Evolutionary conservation across 2,329 filamentous ascomycete genomes (phyloP).

Genomic region (Parastagonospora nodorum): DNA sequence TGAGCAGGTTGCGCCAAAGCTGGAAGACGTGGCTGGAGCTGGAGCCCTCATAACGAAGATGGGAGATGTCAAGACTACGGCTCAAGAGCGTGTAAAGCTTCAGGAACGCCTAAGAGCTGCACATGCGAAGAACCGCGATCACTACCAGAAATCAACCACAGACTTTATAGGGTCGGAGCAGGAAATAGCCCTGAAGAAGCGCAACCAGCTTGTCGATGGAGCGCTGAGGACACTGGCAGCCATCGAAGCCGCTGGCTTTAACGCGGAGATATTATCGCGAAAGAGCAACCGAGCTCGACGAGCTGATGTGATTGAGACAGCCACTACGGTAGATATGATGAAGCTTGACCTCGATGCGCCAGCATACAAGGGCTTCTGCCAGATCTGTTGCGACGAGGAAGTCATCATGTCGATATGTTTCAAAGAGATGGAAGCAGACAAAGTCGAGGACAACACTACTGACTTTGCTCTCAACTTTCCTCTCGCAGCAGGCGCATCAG

Average conservation of each 20-base stretch:
- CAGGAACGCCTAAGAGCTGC: slow-evolving; percentile 34
- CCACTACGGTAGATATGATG: slow-evolving; percentile 16
- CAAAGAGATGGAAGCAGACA: slow-evolving; percentile 26
- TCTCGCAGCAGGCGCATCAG: slow-evolving; percentile 34
- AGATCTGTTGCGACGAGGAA: slow-evolving; percentile 39
- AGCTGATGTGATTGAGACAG: slow-evolving; percentile 26
- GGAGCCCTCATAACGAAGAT: slow-evolving; percentile 30
- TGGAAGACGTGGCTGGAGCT: slow-evolving; percentile 40
- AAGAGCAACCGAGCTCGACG: slow-evolving; percentile 40
- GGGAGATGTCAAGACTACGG: slow-evolving; percentile 9
- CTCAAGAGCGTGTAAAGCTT: slow-evolving; percentile 17
- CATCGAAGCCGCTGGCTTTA: slow-evolving; percentile 36
- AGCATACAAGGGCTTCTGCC: slow-evolving; percentile 34
- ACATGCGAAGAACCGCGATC: slow-evolving; percentile 32
- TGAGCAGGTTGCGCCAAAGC: slow-evolving; percentile 30
- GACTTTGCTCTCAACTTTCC: slow-evolving; percentile 44
- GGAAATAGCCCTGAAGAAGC: slow-evolving; percentile 13
- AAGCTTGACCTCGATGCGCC: slow-evolving; percentile 33
- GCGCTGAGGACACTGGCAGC: slow-evolving; percentile 32
- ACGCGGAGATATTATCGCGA: slow-evolving; percentile 38
- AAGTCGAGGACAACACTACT: slow-evolving; percentile 34
- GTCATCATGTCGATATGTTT: slow-evolving; percentile 43
- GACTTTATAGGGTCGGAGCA: slow-evolving; percentile 16
- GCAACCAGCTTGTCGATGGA: slow-evolving; percentile 35
- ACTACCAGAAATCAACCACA: slow-evolving; percentile 22